These are phyloP conservation scores for Marasmius tenuissimus DNA, from an alignment of 1,284 basidiomycete species.

Conservation along the genomic window DNA sequence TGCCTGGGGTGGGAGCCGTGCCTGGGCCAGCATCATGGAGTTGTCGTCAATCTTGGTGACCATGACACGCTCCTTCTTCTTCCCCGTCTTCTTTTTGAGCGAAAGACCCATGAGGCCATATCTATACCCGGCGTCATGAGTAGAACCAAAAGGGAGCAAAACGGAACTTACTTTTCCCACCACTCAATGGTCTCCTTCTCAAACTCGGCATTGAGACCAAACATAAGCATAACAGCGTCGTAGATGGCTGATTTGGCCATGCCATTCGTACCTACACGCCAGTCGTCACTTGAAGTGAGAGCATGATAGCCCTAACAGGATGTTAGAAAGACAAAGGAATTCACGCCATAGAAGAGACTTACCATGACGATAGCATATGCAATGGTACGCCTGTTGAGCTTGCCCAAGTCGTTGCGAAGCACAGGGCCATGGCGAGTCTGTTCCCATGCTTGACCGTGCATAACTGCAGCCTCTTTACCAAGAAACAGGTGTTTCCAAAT, in stretches of 20 bases:
- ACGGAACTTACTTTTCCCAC: neutral
- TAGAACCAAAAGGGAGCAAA: neutral
- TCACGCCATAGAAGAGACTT: neutral
- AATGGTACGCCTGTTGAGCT: neutral
- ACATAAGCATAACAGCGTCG: neutral
- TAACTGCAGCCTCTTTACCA: neutral
- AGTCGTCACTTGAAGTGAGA: neutral
- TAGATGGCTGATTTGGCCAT: neutral
- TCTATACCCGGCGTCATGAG: neutral
- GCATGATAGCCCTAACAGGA: neutral
- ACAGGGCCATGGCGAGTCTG: neutral
- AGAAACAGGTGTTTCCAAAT: neutral
- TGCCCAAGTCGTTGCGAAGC: neutral
- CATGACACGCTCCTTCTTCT: neutral
- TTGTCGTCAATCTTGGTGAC: neutral
- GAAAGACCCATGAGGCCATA: neutral
- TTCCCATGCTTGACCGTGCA: neutral
- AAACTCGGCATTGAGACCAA: neutral
- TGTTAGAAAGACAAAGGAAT: neutral
- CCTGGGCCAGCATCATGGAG: too few species aligned
- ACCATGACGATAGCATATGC: neutral
- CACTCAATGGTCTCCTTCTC: neutral
- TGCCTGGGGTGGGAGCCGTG: too few species aligned
- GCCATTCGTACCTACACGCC: neutral
- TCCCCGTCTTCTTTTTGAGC: neutral